Conservation (phyloP, 441 rosid genomes). For the Viola pubescens region DNA sequence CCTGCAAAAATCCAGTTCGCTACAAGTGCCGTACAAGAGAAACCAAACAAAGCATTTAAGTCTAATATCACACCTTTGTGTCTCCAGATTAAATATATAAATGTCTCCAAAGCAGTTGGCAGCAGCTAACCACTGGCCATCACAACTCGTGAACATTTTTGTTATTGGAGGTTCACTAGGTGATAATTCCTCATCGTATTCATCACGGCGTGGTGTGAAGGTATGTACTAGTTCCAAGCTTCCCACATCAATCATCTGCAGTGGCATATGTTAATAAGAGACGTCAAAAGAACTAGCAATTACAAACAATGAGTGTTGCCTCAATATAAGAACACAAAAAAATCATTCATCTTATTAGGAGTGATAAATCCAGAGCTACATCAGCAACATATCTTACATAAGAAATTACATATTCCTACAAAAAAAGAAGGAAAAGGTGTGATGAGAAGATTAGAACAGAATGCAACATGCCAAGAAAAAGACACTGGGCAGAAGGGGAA, state of each 20-base stretch:
- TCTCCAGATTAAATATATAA: slow-evolving; percentile 70
- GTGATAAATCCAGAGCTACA: no score
- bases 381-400: no score
- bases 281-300: no score
- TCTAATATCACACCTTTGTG: slow-evolving; percentile 45
- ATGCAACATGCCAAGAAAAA: neutral
- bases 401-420: neutral
- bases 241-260: slow-evolving; percentile 58
- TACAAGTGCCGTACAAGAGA: neutral
- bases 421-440: no score
- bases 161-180: slow-evolving; percentile 82
- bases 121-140: slow-evolving; percentile 93
- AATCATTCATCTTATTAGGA: no score
- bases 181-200: slow-evolving; percentile 34
- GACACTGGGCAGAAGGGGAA: no score
- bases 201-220: slow-evolving; percentile 53
- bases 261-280: neutral
- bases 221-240: slow-evolving; percentile 52
- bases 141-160: slow-evolving; percentile 68
- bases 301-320: no score
- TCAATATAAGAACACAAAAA: no score
- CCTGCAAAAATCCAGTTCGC: neutral
- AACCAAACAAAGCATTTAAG: neutral
- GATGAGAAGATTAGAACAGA: neutral
- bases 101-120: slow-evolving; percentile 88